Base-by-base conservation (phyloP, 306 rosid genomes). In the Styphnolobium japonicum region DNA sequence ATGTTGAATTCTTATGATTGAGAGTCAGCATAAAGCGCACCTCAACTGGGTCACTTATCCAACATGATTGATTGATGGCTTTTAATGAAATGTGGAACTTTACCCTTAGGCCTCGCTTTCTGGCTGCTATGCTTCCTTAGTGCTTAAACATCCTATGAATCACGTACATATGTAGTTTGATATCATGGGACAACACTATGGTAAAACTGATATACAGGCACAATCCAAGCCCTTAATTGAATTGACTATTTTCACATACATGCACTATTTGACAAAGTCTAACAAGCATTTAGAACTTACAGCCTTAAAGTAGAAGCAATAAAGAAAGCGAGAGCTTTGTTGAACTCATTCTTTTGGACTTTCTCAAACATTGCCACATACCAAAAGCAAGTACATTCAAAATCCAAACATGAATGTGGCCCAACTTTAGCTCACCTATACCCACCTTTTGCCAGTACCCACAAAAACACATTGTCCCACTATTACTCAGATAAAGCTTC, bases 311-410 rank as follows among this genome's bases (percentile, higher is more conserved):
- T n/a, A 29, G 73, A 63, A 80, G 80, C 58, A 81, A 68, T 71
- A 77, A 72, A 57, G 70, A 82, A 66, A 19, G 58, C 5, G 42
- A 67, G 75, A 66, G 31, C 62, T 49, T 76, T 43, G 66, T 74
- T 64, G 64, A 37, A 51, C 71, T 56, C 53, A 56, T 11, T 53
- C 73, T 81, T 11, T 75, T 19, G 15, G 71, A 68, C 80, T 67
- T 53, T 75, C 79, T 53, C 85, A 77, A 79, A 73, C 73, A n/a
- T 70, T 80, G 77, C 58, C 49, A 82, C 83, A 71, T 29, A 73
- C 80, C 85, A 78, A 86, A 82, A 84, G 91, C 87, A 78, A 71
- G 21, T 19, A 52, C 75, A 84, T 82, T 86, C 88, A 83, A 87
- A 86, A 68, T 69, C 73, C 78, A 80, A 60, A 76, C 79, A 80